phyloP scores from a whole-genome alignment of 768 basidiomycete genomes.

The Kwoniella heveanensis region DNA sequence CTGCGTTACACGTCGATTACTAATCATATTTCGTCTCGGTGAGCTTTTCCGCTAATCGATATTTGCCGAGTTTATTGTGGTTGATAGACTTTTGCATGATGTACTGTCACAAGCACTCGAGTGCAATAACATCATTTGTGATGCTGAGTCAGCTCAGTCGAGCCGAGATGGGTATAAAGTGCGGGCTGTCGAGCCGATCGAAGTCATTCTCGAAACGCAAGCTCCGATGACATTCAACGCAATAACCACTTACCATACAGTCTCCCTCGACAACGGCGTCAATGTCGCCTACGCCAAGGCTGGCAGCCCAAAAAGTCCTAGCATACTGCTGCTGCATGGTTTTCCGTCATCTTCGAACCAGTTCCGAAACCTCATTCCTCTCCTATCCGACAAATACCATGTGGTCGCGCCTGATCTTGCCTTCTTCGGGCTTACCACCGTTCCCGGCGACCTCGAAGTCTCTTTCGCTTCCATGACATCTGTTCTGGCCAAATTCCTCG shows the following conservation, averaged over 20 bases:
- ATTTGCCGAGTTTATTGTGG: too few species aligned
- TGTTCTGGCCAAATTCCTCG: conserved; percentile 59
- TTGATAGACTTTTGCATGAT: too few species aligned
- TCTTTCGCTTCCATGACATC: conserved; percentile 58
- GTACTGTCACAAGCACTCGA: too few species aligned
- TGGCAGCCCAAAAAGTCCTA: conserved; percentile 39
- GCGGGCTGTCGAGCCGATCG: too few species aligned
- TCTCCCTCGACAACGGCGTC: conserved; percentile 11
- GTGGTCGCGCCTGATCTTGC: conserved; percentile 63
- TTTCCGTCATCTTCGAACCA: conserved; percentile 62
- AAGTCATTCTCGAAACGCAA: not conserved
- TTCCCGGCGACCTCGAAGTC: conserved; percentile 57
- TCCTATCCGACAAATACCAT: conserved; percentile 58
- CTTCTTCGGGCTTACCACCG: conserved; percentile 62
- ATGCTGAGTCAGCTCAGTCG: too few species aligned
- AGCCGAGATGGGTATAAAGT: too few species aligned
- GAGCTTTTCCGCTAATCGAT: too few species aligned
- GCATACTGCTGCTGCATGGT: conserved; percentile 61
- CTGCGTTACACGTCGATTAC: too few species aligned
- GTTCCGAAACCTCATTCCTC: conserved; percentile 61
- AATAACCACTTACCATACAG: conserved; percentile 11
- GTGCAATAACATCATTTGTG: too few species aligned
- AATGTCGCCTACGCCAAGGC: conserved; percentile 60
- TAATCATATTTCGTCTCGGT: too few species aligned
- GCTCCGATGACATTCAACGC: too few species aligned